Evolutionary conservation across 352 stramenopile genomes (phyloP).

Genomic region (Pythium brachiatum): DNA sequence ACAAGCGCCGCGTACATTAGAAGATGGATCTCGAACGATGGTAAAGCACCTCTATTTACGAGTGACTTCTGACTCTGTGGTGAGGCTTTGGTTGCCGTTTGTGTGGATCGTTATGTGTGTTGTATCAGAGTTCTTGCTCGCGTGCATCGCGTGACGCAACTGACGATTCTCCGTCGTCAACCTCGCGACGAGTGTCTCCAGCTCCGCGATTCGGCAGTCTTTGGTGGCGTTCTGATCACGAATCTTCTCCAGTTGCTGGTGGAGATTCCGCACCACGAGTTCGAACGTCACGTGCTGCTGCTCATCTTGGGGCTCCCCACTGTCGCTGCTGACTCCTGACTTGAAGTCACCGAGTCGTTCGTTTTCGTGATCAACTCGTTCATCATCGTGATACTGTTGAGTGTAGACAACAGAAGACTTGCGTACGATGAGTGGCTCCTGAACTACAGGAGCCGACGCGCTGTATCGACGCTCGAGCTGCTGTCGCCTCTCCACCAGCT

Average conservation of each 20-base stretch:
- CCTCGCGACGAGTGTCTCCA: constrained; percentile 23
- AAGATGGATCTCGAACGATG: neutral
- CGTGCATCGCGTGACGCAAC: neutral
- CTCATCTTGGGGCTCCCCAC: neutral
- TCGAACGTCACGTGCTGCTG: constrained; percentile 32
- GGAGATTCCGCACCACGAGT: constrained; percentile 34
- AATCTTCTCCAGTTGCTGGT: constrained; percentile 20
- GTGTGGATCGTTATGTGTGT: neutral
- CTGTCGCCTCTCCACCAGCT: neutral
- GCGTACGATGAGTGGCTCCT: neutral
- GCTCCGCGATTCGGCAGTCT: constrained; percentile 25
- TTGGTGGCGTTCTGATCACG: constrained; percentile 7
- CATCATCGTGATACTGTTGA: neutral
- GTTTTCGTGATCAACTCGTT: neutral
- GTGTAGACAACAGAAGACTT: neutral
- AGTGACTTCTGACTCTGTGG: neutral
- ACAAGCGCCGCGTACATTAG: constrained; percentile 26
- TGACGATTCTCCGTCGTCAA: constrained; percentile 24
- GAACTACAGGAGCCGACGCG: neutral
- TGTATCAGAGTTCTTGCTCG: neutral
- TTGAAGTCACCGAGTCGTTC: neutral
- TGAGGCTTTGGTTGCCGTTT: neutral
- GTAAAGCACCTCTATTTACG: constrained; percentile 1
- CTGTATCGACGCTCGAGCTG: constrained; percentile 13
- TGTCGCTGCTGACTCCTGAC: constrained; percentile 16